Percentiles rank a stretch among this genome's conserved stretches.
Evolutionary conservation across 1,139 yeast genomes (phyloP).

Genomic region (Lodderomyces oxycetoniae): DNA sequence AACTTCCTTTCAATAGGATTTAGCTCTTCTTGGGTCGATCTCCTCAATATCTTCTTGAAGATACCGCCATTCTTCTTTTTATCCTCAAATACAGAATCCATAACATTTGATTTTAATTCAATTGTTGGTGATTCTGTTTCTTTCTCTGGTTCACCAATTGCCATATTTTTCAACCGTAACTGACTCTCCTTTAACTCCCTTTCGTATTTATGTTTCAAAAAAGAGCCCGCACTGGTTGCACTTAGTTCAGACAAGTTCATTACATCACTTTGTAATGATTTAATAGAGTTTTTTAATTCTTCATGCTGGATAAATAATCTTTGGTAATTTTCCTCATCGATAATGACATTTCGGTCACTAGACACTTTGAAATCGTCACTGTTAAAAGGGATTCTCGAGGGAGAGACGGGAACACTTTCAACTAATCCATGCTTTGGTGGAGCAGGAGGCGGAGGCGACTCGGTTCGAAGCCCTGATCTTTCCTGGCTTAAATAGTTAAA

Average conservation of each 20-base stretch:
- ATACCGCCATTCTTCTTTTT: constrained; percentile 45
- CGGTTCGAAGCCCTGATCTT: constrained; percentile 4
- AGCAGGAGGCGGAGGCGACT: constrained; percentile 52
- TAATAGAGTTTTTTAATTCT: constrained; percentile 39
- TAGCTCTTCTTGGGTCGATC: constrained; percentile 24
- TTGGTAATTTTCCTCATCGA: constrained; percentile 29
- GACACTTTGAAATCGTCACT: constrained; percentile 37
- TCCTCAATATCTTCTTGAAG: constrained; percentile 48
- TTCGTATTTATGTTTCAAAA: constrained; percentile 64
- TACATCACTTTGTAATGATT: constrained; percentile 46
- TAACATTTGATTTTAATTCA: constrained; percentile 16
- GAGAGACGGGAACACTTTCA: background rate
- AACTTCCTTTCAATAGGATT: constrained; percentile 36
- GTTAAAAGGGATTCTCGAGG: constrained; percentile 29
- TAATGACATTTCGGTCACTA: constrained; percentile 14
- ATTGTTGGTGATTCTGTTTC: constrained; percentile 2
- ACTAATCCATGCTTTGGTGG: constrained; percentile 37
- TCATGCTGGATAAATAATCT: constrained; percentile 32
- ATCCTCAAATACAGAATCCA: constrained; percentile 43
- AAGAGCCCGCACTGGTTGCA: constrained; percentile 88
- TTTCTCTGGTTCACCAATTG: constrained; percentile 16
- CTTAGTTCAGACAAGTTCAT: constrained; percentile 61
- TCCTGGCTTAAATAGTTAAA: constrained; percentile 8
- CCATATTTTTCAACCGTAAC: constrained; percentile 19
- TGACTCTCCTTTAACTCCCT: constrained; percentile 30